Evolutionary conservation across 2,329 filamentous ascomycete genomes (phyloP), one percentile per base, ranked within the genome.

Genomic region (Cytospora mali): DNA sequence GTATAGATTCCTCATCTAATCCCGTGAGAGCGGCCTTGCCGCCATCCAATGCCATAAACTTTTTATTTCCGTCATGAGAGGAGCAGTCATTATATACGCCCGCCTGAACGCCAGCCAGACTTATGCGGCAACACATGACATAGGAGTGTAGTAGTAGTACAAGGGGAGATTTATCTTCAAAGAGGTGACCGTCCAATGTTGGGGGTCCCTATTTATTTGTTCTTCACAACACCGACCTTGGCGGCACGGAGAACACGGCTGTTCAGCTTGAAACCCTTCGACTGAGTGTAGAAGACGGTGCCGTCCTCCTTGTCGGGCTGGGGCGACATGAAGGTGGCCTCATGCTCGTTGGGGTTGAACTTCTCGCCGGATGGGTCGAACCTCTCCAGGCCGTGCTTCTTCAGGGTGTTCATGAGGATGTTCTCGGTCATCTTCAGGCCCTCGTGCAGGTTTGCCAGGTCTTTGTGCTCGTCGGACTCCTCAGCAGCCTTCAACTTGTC

Each of bases 171-270:
- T 46, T 46, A 21, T 23, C n/a, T n/a, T 46, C n/a, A 23, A 21
- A 21, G 23, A 11, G 23, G 13, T 52, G 49, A 54, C 27, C 51
- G 23, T 35, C 52, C 54, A 48, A 31, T 27, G 14, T n/a, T 23
- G n/a, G 35, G 6, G 9, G 18, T 55, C 42, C 27, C 29, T 39
- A 27, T 51, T 58, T 79, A 81, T 70, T 76, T 75, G 80, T 95
- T 96, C 85, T 95, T 96, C 68, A 96, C 93, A 62, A 97, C 93
- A 73, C 94, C 93, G 67, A 98, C 94, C 85, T 98, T 97, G 74
- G 94, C 92, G 67, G 94, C 92, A 76, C 95, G 87, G 72, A 99
- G 79, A 62, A 97, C 84, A 66, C 95, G 84, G 64, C 94, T 93
- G 75, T 99, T 98, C 68, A 98, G 86, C 78, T 87, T 88, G 82